phyloP scores from a whole-genome alignment of 1,284 basidiomycete species.

The Golubevia sp. region DNA sequence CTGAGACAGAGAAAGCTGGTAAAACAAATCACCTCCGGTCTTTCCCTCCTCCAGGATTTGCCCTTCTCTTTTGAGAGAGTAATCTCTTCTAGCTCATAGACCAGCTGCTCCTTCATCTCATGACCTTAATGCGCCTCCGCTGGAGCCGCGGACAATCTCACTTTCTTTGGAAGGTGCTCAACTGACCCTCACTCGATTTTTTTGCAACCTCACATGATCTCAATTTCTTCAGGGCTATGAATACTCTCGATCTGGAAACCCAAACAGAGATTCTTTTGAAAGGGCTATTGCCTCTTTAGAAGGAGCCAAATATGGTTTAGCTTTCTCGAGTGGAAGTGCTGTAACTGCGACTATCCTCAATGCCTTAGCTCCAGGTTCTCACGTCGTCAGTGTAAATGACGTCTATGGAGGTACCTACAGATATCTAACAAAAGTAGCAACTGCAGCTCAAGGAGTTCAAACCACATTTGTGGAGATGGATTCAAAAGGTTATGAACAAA shows the following conservation, averaged over 20 bases:
- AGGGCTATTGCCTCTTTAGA: slow-evolving; percentile 45
- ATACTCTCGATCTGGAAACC: slow-evolving; percentile 88
- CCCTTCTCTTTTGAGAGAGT: too few relatives aligned
- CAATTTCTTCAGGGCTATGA: slow-evolving; percentile 72
- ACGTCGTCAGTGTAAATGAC: slow-evolving; percentile 71
- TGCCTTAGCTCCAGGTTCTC: slow-evolving; percentile 73
- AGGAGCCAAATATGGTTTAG: slow-evolving; percentile 74
- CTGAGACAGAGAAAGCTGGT: too few relatives aligned
- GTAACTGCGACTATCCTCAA: slow-evolving; percentile 83
- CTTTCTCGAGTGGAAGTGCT: slow-evolving; percentile 79
- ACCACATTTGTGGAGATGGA: slow-evolving; percentile 81
- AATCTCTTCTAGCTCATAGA: background rate
- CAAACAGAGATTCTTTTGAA: slow-evolving; percentile 67
- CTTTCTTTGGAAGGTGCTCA: background rate
- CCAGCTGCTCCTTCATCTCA: background rate
- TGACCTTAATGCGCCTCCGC: slow-evolving; percentile 8
- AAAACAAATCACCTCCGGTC: too few relatives aligned
- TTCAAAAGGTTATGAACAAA: slow-evolving; percentile 67
- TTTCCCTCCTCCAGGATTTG: too few relatives aligned
- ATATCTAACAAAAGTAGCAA: slow-evolving; percentile 74
- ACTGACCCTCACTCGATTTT: background rate
- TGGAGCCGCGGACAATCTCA: too few relatives aligned
- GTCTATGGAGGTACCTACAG: slow-evolving; percentile 86
- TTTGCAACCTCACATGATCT: background rate
- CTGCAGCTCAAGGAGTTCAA: slow-evolving; percentile 73